A percentile compares a stretch with the other conserved stretches of the same genome.
These are phyloP conservation scores for Colletotrichum tabaci DNA, from an alignment of 2,329 filamentous ascomycete genomes.

Conservation along the genomic window DNA sequence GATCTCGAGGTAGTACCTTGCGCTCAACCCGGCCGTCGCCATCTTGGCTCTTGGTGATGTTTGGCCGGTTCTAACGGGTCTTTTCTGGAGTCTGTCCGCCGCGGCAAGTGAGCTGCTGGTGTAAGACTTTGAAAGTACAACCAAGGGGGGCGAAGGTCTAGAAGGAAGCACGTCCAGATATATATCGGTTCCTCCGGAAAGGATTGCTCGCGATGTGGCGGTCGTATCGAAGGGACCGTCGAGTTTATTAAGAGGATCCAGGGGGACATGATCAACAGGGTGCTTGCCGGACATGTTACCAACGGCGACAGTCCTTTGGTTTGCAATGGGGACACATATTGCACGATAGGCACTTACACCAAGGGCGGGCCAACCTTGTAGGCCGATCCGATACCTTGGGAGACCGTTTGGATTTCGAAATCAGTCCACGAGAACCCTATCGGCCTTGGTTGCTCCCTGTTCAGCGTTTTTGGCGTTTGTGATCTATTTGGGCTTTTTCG, in stretches of 20 bases:
- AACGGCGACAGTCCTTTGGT: not conserved
- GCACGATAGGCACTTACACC: not conserved
- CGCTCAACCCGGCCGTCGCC: not conserved
- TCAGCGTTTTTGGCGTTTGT: no score
- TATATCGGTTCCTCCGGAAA: no score
- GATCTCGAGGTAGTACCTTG: not conserved
- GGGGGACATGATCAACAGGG: no score
- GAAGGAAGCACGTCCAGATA: not conserved
- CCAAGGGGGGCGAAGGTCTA: no score
- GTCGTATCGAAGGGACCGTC: not conserved
- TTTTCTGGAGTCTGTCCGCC: not conserved
- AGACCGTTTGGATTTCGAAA: no score
- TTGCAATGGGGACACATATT: not conserved
- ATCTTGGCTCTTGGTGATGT: not conserved
- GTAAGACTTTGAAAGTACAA: not conserved
- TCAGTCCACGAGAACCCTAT: no score
- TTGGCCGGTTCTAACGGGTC: not conserved
- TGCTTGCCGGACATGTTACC: no score
- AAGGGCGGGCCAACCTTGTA: not conserved
- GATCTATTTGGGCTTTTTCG: no score
- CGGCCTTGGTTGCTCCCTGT: no score
- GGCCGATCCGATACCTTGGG: no score
- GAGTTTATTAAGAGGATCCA: not conserved
- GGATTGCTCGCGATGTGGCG: no score
- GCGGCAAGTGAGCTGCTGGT: not conserved